Evolutionary conservation across 2,329 filamentous ascomycete species (phyloP).

Genomic region (Bipolaris zeicola): DNA sequence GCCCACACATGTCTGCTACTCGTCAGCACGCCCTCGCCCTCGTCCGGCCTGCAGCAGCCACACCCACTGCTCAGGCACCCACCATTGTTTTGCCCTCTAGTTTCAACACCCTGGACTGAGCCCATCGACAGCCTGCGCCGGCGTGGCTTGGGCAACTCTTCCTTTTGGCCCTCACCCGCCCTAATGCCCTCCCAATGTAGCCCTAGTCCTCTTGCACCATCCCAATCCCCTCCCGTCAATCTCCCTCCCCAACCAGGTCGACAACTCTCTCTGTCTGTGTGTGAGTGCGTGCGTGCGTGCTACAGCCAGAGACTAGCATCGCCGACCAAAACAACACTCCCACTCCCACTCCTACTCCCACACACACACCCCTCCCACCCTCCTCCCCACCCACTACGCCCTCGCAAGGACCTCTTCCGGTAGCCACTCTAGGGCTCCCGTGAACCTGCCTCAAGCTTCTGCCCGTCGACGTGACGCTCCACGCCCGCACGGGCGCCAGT

Average conservation of each 20-base stretch:
- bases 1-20: conserved; percentile 30
- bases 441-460: conserved; percentile 25
- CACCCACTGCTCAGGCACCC: conserved; percentile 41
- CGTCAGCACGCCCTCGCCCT: conserved; percentile 26
- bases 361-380: neutral
- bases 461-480: conserved; percentile 24
- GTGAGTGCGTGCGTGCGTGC: conserved; percentile 9
- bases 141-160: conserved; percentile 40
- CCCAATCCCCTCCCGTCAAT: conserved; percentile 29
- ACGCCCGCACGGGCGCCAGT: conserved; percentile 26
- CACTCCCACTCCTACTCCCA: conserved; percentile 9
- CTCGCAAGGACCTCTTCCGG: conserved; percentile 33
- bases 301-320: conserved; percentile 28
- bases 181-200: conserved; percentile 40
- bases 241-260: conserved; percentile 3
- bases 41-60: conserved; percentile 45
- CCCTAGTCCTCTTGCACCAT: conserved; percentile 34
- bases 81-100: conserved; percentile 35
- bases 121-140: conserved; percentile 41
- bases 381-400: conserved; percentile 22
- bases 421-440: conserved; percentile 30
- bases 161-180: conserved; percentile 37
- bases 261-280: no score
- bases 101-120: conserved; percentile 31
- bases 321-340: conserved; percentile 13